These are phyloP conservation scores for Debaryomyces castellii DNA, from an alignment of 805 yeast genomes.

Conservation along the genomic window DNA sequence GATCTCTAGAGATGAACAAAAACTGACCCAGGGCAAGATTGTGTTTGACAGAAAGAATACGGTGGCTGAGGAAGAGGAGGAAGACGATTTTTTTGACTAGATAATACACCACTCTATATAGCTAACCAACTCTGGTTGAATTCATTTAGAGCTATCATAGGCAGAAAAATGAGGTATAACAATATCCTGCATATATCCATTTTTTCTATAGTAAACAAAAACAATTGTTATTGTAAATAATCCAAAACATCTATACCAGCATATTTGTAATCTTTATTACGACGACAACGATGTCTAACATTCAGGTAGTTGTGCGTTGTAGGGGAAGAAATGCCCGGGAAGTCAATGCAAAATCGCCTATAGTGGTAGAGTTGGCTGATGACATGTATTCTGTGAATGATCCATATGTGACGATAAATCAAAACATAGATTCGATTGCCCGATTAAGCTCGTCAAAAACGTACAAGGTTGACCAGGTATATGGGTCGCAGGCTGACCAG, in stretches of 20 bases:
- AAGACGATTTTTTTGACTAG: conserved; percentile 34
- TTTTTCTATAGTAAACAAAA: background rate
- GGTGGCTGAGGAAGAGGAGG: conserved; percentile 32
- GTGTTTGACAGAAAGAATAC: conserved; percentile 53
- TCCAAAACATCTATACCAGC: background rate
- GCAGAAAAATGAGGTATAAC: background rate
- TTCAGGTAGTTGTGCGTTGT: conserved; percentile 56
- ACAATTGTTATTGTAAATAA: background rate
- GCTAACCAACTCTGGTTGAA: too few relatives aligned
- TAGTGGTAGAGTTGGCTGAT: conserved; percentile 47
- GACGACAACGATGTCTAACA: conserved; percentile 28
- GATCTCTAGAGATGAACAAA: conserved; percentile 69
- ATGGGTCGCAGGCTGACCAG: conserved; percentile 82
- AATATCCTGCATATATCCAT: conserved; percentile 2
- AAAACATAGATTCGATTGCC: conserved; percentile 29
- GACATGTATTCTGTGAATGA: conserved; percentile 25
- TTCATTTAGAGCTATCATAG: too few relatives aligned
- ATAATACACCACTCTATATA: background rate
- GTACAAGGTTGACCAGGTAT: conserved; percentile 75
- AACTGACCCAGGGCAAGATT: conserved; percentile 61
- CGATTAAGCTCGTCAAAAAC: conserved; percentile 38
- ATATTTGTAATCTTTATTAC: background rate
- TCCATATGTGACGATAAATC: conserved; percentile 21
- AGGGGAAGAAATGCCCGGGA: conserved; percentile 50
- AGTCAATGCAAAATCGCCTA: conserved; percentile 42